phyloP scores from a whole-genome alignment of 2,329 filamentous ascomycete genomes.

The Volutella citrinella region DNA sequence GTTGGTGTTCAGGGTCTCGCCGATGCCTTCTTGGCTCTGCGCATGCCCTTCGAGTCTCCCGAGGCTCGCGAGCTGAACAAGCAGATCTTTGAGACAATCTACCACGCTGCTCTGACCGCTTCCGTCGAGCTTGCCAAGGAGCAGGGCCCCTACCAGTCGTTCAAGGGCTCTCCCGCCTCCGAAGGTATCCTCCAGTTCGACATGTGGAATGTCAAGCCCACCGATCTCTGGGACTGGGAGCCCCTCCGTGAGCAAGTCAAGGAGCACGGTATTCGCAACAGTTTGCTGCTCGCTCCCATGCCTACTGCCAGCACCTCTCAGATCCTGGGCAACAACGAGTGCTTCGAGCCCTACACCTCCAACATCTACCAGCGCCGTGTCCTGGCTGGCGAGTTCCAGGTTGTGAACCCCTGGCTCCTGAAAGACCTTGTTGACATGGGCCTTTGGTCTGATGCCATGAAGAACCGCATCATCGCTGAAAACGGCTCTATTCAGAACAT shows the following conservation, averaged over 20 bases:
- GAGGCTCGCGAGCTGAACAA: constrained; percentile 93
- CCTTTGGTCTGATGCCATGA: constrained; percentile 99
- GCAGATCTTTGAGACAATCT: constrained; percentile 99
- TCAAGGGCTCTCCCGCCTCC: constrained; percentile 89
- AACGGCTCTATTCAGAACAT: constrained; percentile 96
- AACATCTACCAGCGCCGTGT: constrained; percentile 99
- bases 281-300: constrained; percentile 92
- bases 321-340: constrained; percentile 98
- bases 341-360: constrained; percentile 98
- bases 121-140: constrained; percentile 84
- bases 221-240: constrained; percentile 96
- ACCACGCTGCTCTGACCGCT: constrained; percentile 88
- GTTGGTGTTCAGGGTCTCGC: constrained; percentile 97
- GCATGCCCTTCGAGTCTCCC: constrained; percentile 93
- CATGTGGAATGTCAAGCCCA: constrained; percentile 95
- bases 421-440: constrained; percentile 98
- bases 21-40: constrained; percentile 94
- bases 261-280: constrained; percentile 92
- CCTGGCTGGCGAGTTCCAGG: constrained; percentile 96
- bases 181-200: constrained; percentile 97
- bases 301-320: constrained; percentile 96
- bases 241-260: constrained; percentile 86
- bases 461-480: constrained; percentile 99
- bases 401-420: constrained; percentile 97
- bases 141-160: constrained; percentile 82